Base-by-base conservation (phyloP, 352 stramenopile species). In the Phytophthora fragariaefolia region DNA sequence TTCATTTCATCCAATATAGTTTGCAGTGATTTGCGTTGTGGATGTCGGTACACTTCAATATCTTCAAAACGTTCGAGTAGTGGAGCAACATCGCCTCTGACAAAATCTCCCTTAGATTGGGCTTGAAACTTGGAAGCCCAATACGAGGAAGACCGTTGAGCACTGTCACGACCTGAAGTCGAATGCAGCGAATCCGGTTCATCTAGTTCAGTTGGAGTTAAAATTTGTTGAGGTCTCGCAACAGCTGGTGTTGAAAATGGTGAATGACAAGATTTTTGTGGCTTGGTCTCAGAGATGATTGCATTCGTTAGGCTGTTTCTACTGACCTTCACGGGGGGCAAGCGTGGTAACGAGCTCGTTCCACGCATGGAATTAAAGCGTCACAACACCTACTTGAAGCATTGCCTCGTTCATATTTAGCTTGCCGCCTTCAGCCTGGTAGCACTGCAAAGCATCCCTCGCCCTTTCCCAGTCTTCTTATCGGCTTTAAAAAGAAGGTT, bases 31-130 rank as follows among this genome's bases (percentile, higher is more conserved):
- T 80, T 76, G 3, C 75, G 72, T 4, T 79, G 73, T 3, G 75
- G 65, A 17, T 77, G 58, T 30, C 72, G 65, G 34, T 79, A 83
- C 9, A 80, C 40, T 17, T 57, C 46, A 3, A 63, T 67, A 54
- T 72, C 63, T 38, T 79, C 75, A 47, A 83, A 83, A 20, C 75
- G 64, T 26, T 68, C 59, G 23, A 83, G 61, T 4, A 83, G 51
- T 4, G 68, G 72, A 4, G 53, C 40, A 4, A 83, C 54, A 42
- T 80, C 69, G n/a, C 63, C 52, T 20, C 50, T 36, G 3, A 80
- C 65, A 7, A 83, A 75, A 6, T 73, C 73, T 13, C 47, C 38
- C 58, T 80, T 83, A 20, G 72, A 66, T 50, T 74, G 49, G 20
- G 38, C 50, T 45, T 75, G 69, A 48, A 80, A 83, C 46, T 64